Evolutionary conservation across 306 rosid species (phyloP).

Genomic region (Cicer judaicum): DNA sequence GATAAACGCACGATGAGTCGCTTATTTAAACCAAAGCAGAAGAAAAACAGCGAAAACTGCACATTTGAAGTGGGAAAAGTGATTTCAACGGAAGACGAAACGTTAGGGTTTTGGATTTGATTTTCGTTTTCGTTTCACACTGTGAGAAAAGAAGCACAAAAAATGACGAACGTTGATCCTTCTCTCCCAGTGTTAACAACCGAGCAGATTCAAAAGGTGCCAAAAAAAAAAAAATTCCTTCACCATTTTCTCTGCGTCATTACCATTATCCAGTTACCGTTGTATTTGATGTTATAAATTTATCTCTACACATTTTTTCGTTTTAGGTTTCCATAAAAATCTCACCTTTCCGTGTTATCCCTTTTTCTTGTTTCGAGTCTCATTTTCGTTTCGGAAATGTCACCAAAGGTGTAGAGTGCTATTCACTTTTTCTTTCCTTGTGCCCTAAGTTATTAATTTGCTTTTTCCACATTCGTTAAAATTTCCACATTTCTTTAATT

Average conservation of each 20-base stretch:
- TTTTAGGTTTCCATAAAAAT: slow-evolving; percentile 22
- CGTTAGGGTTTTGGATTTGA: slow-evolving; percentile 46
- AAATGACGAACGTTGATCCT: slow-evolving; percentile 55
- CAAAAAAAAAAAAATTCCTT: not conserved
- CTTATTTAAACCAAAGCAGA: slow-evolving; percentile 9
- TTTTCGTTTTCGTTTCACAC: not conserved
- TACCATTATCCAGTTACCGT: not conserved
- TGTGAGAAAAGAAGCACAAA: slow-evolving; percentile 34
- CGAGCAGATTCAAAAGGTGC: slow-evolving; percentile 65
- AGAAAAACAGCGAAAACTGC: not conserved
- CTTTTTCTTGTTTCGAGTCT: not conserved
- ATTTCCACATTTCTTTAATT: not conserved
- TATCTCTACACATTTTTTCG: not conserved
- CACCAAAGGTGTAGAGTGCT: slow-evolving; percentile 16
- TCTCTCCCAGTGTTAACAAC: slow-evolving; percentile 46
- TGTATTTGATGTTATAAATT: not conserved
- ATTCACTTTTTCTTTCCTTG: slow-evolving; percentile 46
- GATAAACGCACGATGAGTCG: too few species aligned
- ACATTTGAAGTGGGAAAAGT: slow-evolving; percentile 31
- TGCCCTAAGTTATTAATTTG: slow-evolving; percentile 47
- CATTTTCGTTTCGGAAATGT: not conserved
- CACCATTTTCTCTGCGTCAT: slow-evolving; percentile 32
- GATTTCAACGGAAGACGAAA: slow-evolving; percentile 37
- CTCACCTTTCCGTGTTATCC: slow-evolving; percentile 13
- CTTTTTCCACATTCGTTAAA: not conserved